A percentile compares a stretch with the other conserved stretches of the same genome.
phyloP scores from a whole-genome alignment of 371 early-diverging fungal species.

The Apophysomyces ossiformis region DNA sequence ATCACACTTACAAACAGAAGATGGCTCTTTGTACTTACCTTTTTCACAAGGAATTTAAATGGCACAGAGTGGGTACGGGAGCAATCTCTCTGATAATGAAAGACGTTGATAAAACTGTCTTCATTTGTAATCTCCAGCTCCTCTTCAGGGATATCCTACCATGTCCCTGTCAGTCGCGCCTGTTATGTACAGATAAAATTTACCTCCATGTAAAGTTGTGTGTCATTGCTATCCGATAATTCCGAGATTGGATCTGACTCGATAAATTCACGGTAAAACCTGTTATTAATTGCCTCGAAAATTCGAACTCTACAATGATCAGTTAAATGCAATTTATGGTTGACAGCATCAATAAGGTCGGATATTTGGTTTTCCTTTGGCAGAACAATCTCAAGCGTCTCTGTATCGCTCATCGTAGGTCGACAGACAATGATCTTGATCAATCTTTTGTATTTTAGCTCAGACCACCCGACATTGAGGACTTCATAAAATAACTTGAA shows the following conservation, averaged over 20 bases:
- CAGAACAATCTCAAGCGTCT: conserved; percentile 56
- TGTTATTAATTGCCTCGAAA: conserved; percentile 26
- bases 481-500: conserved; percentile 72
- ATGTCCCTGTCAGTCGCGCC: neutral
- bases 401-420: conserved; percentile 19
- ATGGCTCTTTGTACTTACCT: conserved; percentile 16
- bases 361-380: conserved; percentile 49
- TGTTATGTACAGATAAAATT: conserved; percentile 11
- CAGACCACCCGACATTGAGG: conserved; percentile 69
- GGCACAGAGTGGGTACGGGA: conserved; percentile 75
- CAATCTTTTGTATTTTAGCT: conserved; percentile 71
- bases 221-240: conserved; percentile 12
- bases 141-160: conserved; percentile 62
- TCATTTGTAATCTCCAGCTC: conserved; percentile 43
- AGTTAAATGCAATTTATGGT: conserved; percentile 13
- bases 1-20: neutral
- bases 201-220: conserved; percentile 16
- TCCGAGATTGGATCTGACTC: conserved; percentile 23
- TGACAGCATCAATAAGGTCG: conserved; percentile 58
- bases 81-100: conserved; percentile 71
- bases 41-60: conserved; percentile 67
- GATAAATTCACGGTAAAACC: conserved; percentile 19
- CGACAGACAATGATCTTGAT: conserved; percentile 59
- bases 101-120: conserved; percentile 57
- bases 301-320: conserved; percentile 15